Percentiles rank a stretch among this genome's conserved stretches.
Evolutionary conservation across 169 alveolate species (phyloP).

Genomic region (Plasmodium gonderi): DNA sequence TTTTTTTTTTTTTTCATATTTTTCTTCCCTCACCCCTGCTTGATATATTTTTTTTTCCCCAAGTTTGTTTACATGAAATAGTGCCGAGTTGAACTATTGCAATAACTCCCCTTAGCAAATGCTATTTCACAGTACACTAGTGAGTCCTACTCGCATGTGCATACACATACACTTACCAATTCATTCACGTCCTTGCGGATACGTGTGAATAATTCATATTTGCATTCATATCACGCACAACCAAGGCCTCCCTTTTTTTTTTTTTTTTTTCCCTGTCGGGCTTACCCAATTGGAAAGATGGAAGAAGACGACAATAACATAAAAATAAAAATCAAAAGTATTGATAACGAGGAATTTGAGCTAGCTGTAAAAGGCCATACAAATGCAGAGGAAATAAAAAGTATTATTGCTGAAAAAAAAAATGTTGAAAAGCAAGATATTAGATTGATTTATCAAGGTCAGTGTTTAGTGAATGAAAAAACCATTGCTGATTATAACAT

Average conservation of each 20-base stretch:
- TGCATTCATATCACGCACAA: background rate
- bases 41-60: no score
- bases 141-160: no score
- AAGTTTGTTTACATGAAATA: no score
- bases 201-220: background rate
- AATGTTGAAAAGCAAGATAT: conserved; percentile 43
- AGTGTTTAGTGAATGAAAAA: conserved; percentile 46
- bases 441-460: conserved; percentile 67
- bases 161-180: background rate
- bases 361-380: conserved; percentile 11
- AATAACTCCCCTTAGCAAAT: no score
- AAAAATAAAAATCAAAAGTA: conserved; percentile 49
- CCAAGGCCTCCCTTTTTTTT: no score
- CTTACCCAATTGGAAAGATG: no score
- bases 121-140: no score
- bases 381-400: conserved; percentile 43
- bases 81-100: no score
- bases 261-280: no score
- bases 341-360: conserved; percentile 52
- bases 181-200: background rate
- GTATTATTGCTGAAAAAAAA: conserved; percentile 35
- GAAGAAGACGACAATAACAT: conserved; percentile 34
- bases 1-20: no score
- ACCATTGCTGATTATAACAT: conserved; percentile 50
- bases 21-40: no score